Base-by-base conservation (phyloP, 768 basidiomycete genomes). In the Agrocybe chaxingu region DNA sequence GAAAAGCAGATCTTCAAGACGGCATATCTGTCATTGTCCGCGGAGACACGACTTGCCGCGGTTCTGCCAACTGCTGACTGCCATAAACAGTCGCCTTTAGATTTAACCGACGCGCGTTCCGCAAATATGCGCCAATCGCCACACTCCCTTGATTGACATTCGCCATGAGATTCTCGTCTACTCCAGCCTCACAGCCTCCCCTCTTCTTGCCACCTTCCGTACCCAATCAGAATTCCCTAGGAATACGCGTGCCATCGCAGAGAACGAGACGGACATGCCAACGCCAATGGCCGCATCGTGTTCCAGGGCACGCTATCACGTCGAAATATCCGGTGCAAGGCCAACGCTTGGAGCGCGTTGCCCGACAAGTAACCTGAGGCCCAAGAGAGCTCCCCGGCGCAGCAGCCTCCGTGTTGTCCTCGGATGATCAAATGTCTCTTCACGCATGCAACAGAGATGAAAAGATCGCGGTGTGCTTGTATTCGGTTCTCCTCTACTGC, bases 1-100 rank as follows among this genome's bases (percentile, higher is more conserved):
- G 61, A 67, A 70, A 56, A 55, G 56, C 63, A 61, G 64, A 68
- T 69, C 60, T 62, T 63, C 59, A 59, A 60, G 54, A 54, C 47
- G 48, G 52, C 52, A 54, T 51, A 52, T 57, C 52, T 58, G 45
- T 42, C 58, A 33, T 55, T 61, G 39, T 64, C 67, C 67, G 65
- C 65, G 67, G 67, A 57, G 41, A 54, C 46, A 36, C 36, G 24
- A 42, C 48, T 53, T 48, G 50, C 66, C 66, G 62, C 65, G 65
- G 63, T 48, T 42, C 46, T 44, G 45, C 34, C 48, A 47, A 19
- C 46, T 47, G 47, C 31, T 53, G 52, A 53, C 54, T 56, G 42
- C 54, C 56, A 51, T 59, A 51, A 50, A 50, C 50, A 55, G 55
- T 52, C 54, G 50, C 51, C 45, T 58, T 54, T 52, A 57, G 53